Percentiles rank a stretch among this genome's conserved stretches.
phyloP scores from a whole-genome alignment of 306 rosid genomes.

The Datisca glomerata region DNA sequence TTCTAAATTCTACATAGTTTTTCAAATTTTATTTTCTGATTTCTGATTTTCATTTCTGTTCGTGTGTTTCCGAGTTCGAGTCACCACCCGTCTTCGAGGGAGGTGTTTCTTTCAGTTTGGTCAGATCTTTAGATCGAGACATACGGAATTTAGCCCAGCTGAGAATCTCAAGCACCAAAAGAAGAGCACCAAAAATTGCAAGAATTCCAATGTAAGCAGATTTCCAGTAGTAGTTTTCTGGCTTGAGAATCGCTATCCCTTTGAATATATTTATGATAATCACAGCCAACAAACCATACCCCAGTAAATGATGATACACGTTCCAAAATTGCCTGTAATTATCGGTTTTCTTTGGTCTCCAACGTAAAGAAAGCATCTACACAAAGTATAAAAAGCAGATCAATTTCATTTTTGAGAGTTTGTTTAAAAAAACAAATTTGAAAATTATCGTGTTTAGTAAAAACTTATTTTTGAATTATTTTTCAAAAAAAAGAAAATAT shows the following conservation, averaged over 20 bases:
- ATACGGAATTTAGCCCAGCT: too few relatives aligned
- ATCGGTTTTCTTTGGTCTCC: not conserved
- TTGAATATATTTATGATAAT: constrained; percentile 52
- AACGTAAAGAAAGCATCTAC: not conserved
- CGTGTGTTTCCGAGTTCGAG: too few relatives aligned
- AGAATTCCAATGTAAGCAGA: constrained; percentile 50
- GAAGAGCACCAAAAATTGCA: too few relatives aligned
- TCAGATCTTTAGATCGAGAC: too few relatives aligned
- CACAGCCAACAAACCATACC: constrained; percentile 38
- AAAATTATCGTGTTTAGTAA: not conserved
- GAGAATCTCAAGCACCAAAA: too few relatives aligned
- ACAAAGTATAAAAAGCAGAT: not conserved
- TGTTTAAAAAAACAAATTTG: not conserved
- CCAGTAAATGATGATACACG: constrained; percentile 85
- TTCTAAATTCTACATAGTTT: too few relatives aligned
- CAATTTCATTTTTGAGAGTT: not conserved
- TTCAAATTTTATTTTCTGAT: too few relatives aligned
- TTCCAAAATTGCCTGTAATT: constrained; percentile 37
- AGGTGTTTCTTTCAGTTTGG: too few relatives aligned
- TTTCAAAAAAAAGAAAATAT: not conserved
- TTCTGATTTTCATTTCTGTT: too few relatives aligned
- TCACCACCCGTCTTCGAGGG: too few relatives aligned
- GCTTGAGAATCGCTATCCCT: constrained; percentile 53
- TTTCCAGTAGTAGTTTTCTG: constrained; percentile 30
- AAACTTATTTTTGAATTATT: not conserved